These are phyloP conservation scores for Phialophora verrucosa DNA, from an alignment of 2,329 filamentous ascomycete genomes.

Conservation along the genomic window DNA sequence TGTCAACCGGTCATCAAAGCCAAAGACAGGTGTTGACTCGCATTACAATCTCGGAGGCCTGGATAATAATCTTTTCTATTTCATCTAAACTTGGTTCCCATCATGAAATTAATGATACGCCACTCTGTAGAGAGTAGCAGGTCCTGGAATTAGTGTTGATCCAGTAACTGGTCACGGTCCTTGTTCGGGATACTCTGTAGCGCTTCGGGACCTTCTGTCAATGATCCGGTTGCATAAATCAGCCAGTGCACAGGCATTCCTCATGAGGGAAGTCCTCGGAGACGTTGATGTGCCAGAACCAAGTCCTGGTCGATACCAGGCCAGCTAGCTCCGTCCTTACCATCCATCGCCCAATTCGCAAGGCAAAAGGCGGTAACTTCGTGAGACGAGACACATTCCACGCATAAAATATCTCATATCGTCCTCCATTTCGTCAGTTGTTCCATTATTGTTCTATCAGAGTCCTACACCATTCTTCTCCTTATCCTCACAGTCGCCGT, in stretches of 20 bases:
- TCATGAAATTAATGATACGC: not conserved
- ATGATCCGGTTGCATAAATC: not conserved
- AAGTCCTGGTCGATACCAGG: not conserved
- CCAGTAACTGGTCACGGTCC: not conserved
- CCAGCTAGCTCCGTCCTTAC: not conserved
- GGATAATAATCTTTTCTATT: too few relatives aligned
- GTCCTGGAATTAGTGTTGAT: not conserved
- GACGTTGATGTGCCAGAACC: not conserved
- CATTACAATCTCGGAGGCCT: too few relatives aligned
- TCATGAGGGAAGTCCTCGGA: not conserved
- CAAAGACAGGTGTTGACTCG: too few relatives aligned
- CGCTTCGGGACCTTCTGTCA: not conserved
- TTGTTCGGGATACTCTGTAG: not conserved
- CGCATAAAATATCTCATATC: not conserved
- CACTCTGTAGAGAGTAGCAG: not conserved
- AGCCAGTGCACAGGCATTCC: not conserved
- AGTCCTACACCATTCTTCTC: constrained; percentile 2
- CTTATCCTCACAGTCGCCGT: constrained; percentile 32
- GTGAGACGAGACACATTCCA: not conserved
- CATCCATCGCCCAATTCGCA: not conserved
- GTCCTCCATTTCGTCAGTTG: not conserved
- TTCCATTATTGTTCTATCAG: not conserved
- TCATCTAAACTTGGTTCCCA: not conserved
- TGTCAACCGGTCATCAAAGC: too few relatives aligned
- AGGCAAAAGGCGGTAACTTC: not conserved